Conservation (phyloP, 306 rosid genomes). For the Trifolium repens region DNA sequence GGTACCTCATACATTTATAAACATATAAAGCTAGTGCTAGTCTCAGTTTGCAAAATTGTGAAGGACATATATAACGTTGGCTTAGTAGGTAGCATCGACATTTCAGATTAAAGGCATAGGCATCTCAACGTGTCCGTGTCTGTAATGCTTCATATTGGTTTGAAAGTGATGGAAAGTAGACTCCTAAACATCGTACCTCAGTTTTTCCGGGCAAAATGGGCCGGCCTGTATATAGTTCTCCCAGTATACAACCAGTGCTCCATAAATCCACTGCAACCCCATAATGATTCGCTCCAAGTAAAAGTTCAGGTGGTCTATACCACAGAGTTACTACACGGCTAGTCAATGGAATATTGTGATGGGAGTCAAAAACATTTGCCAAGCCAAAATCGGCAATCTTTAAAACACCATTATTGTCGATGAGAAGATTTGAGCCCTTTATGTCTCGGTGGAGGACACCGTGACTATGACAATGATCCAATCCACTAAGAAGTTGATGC, state of each 20-base stretch:
- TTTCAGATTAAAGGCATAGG: no score
- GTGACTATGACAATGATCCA: constrained; percentile 84
- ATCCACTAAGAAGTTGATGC: constrained; percentile 92
- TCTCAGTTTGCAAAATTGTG: not conserved
- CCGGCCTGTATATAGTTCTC: constrained; percentile 86
- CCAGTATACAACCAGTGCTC: constrained; percentile 97
- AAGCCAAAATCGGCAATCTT: constrained; percentile 98
- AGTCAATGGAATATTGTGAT: constrained; percentile 69
- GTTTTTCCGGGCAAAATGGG: constrained; percentile 99
- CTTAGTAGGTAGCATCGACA: no score
- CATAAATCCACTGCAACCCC: constrained; percentile 97
- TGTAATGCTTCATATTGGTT: no score
- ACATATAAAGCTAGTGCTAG: not conserved
- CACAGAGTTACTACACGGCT: constrained; percentile 97
- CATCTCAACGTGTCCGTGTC: no score
- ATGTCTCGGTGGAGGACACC: constrained; percentile 97
- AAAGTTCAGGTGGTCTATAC: constrained; percentile 98
- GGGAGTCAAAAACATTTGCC: constrained; percentile 82
- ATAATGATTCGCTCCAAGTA: constrained; percentile 92
- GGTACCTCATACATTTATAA: constrained; percentile 33
- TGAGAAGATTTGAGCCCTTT: constrained; percentile 97
- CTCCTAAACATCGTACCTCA: constrained; percentile 62
- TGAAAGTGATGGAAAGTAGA: constrained; percentile 12
- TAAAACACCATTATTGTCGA: constrained; percentile 77
- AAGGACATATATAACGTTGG: not conserved